Base-by-base conservation (phyloP, 2,329 filamentous ascomycete genomes). In the Phialophora expanda region DNA sequence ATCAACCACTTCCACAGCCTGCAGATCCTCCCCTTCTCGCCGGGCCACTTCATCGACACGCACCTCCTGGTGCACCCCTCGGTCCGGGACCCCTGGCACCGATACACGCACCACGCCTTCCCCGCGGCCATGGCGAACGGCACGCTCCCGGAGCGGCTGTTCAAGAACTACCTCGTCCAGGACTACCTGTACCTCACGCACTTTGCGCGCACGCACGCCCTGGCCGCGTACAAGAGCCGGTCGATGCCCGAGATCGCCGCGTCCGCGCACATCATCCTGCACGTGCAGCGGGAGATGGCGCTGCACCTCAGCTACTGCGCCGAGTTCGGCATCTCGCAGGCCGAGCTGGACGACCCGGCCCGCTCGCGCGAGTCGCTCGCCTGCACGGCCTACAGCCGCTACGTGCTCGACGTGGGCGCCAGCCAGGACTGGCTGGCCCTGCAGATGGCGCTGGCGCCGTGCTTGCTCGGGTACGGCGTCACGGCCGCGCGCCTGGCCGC, bases 171-270 rank as follows among this genome's bases (percentile, higher is more conserved):
- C 75, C 86, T 98, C 63, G 85, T 95, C 9, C 94, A 98, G 73
- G 94, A 98, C 74, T 97, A 97, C 74, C 83, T 97, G 4, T 98
- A 95, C 74, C 80, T 97, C 89, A 85, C 90, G 55, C 93, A 97
- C 74, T 98, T 97, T 78, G 89, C 93, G 1, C 85, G 94, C 71
- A 93, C 93, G 54, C 94, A 93, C 75, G 90, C 92, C 7, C 83
- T 98, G 8, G 90, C 91, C 2, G 88, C 90, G 0, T 97, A 96
- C 80, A 98, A 97, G 78, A 86, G 89, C 1, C 91, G 89, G 69
- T 86, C 83, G 9, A 87, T 95, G 70, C 81, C 86, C 22, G 89
- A 92, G 61, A 93, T 96, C 69, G 83, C 86, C 17, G 85, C 86
- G 48, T 86, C 86, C 2, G 87, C 89, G 46, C 82, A 85, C 67